These are phyloP conservation scores for Zygnema cylindricum DNA, from an alignment of 139 green algal species.

Conservation along the genomic window DNA sequence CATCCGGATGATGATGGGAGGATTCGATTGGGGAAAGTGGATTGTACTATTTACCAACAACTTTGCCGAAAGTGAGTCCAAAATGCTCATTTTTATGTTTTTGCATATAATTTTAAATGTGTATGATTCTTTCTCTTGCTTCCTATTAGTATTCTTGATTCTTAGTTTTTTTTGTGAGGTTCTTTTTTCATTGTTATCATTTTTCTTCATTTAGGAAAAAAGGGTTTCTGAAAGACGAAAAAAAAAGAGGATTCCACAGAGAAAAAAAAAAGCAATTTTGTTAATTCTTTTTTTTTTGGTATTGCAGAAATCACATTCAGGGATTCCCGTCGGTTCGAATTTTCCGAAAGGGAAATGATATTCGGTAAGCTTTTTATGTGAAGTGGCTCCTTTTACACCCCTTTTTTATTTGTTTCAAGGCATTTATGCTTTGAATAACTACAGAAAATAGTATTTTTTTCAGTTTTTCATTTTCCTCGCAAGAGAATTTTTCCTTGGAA, in stretches of 20 bases:
- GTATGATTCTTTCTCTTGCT: too few relatives aligned
- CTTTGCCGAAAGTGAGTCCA: constrained; percentile 74
- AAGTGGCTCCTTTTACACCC: neutral
- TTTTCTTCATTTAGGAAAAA: too few relatives aligned
- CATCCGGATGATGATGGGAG: constrained; percentile 75
- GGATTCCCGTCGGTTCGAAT: constrained; percentile 95
- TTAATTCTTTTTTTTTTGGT: neutral
- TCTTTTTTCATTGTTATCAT: too few relatives aligned
- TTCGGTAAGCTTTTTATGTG: constrained; percentile 61
- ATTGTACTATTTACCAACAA: constrained; percentile 85
- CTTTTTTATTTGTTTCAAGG: too few relatives aligned
- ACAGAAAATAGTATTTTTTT: too few relatives aligned
- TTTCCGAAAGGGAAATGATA: constrained; percentile 86
- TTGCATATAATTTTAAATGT: neutral
- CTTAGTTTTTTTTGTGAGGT: too few relatives aligned
- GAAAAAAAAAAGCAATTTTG: neutral
- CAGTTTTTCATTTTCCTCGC: too few relatives aligned
- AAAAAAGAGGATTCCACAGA: neutral
- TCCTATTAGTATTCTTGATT: too few relatives aligned
- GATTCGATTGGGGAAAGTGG: constrained; percentile 92
- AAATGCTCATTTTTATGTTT: neutral
- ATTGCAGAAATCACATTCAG: constrained; percentile 80
- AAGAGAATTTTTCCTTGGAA: too few relatives aligned
- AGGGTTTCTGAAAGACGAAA: constrained; percentile 3
- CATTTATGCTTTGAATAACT: too few relatives aligned